These are phyloP conservation scores for Alternaria angustiovoidea DNA, from an alignment of 2,329 filamentous ascomycete genomes.

Conservation along the genomic window DNA sequence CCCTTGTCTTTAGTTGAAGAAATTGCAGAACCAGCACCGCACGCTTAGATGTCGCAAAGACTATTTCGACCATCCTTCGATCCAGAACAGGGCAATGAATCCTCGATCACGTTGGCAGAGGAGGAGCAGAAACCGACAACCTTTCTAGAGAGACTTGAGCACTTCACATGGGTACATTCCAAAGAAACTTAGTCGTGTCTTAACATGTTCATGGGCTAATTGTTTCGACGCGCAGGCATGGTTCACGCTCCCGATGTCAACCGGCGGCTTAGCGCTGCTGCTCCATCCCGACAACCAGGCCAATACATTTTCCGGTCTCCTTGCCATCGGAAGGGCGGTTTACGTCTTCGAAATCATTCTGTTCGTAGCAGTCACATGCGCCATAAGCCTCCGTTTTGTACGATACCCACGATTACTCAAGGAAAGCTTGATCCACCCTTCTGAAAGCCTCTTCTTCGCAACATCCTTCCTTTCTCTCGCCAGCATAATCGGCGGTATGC, in stretches of 20 bases:
- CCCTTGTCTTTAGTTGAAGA: background rate
- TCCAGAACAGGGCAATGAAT: background rate
- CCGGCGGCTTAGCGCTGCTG: conserved; percentile 4
- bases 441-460: conserved; percentile 8
- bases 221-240: background rate
- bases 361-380: background rate
- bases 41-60: background rate
- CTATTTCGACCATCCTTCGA: background rate
- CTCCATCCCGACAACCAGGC: conserved; percentile 1
- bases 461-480: background rate
- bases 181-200: background rate
- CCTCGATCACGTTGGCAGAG: background rate
- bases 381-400: conserved; percentile 1
- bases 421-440: conserved; percentile 3
- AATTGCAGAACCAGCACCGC: background rate
- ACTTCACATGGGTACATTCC: background rate
- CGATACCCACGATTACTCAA: background rate
- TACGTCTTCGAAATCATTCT: background rate
- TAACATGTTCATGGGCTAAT: background rate
- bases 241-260: conserved; percentile 5
- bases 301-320: background rate
- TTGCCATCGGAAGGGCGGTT: background rate
- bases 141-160: background rate
- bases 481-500: background rate
- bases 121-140: background rate